These are phyloP conservation scores for Fraxinus paxiana DNA, from an alignment of 305 asterid genomes.

Conservation along the genomic window DNA sequence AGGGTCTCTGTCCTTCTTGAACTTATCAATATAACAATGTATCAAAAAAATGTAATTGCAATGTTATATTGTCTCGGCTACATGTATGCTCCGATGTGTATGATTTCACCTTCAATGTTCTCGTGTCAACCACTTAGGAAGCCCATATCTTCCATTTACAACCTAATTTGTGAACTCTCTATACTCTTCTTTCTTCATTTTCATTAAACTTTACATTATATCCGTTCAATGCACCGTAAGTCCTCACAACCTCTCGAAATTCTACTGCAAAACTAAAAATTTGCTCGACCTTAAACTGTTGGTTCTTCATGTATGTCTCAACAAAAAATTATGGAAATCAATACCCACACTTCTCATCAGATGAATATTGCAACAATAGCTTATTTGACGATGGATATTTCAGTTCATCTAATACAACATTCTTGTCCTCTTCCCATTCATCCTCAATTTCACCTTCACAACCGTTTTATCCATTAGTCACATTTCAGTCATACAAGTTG, in stretches of 20 bases:
- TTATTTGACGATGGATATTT: neutral
- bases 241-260: neutral
- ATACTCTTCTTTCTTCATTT: neutral
- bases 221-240: too few species aligned
- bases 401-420: neutral
- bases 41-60: neutral
- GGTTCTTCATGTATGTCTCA: neutral
- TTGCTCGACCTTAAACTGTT: neutral
- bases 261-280: too few species aligned
- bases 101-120: neutral
- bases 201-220: neutral
- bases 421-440: neutral
- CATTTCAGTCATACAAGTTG: neutral
- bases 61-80: neutral
- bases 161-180: neutral
- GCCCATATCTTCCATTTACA: neutral
- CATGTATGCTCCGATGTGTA: neutral
- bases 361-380: neutral
- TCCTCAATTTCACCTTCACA: neutral
- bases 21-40: neutral
- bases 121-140: neutral
- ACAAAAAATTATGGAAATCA: neutral
- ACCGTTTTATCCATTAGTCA: neutral
- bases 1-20: neutral
- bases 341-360: neutral